A percentile compares a stretch with the other conserved stretches of the same genome.
These are phyloP conservation scores for Bryum argenteum DNA, from an alignment of 225 moss, liverwort and hornwort genomes.

Conservation along the genomic window DNA sequence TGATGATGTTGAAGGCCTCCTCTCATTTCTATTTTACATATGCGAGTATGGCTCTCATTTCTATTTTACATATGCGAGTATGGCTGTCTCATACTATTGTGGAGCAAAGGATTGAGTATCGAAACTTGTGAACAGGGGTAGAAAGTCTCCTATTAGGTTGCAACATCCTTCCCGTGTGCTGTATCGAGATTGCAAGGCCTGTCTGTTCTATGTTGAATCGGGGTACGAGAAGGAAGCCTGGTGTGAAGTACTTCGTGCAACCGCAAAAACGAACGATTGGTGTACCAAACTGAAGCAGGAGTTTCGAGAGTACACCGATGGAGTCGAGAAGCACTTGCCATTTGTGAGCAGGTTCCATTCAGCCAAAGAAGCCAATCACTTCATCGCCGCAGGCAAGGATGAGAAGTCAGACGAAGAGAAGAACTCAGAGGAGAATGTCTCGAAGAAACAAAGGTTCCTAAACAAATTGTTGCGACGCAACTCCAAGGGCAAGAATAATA, in stretches of 20 bases:
- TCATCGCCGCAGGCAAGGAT: slow-evolving; percentile 32
- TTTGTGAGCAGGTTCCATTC: slow-evolving; percentile 55
- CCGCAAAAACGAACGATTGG: slow-evolving; percentile 40
- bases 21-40: neutral
- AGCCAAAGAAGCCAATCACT: slow-evolving; percentile 37
- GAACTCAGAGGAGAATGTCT: slow-evolving; percentile 47
- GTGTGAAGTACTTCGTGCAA: slow-evolving; percentile 68
- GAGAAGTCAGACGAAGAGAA: slow-evolving; percentile 52
- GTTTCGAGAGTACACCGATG: slow-evolving; percentile 66
- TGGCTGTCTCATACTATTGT: neutral
- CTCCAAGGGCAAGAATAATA: slow-evolving; percentile 45
- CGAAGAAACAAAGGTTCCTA: slow-evolving; percentile 62
- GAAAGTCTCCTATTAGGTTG: slow-evolving; percentile 58
- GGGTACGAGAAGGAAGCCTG: slow-evolving; percentile 74
- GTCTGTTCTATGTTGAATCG: slow-evolving; percentile 56
- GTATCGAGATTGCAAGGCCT: slow-evolving; percentile 53
- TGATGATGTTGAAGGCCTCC: slow-evolving; percentile 12
- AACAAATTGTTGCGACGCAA: slow-evolving; percentile 69
- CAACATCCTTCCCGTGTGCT: slow-evolving; percentile 48
- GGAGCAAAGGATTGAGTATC: neutral
- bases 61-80: neutral
- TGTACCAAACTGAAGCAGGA: slow-evolving; percentile 63
- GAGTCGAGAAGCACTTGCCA: slow-evolving; percentile 70
- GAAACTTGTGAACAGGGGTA: slow-evolving; percentile 46
- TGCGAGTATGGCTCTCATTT: neutral